Conservation (phyloP, 805 yeast species). For the Kurtzmaniella fragi region DNA sequence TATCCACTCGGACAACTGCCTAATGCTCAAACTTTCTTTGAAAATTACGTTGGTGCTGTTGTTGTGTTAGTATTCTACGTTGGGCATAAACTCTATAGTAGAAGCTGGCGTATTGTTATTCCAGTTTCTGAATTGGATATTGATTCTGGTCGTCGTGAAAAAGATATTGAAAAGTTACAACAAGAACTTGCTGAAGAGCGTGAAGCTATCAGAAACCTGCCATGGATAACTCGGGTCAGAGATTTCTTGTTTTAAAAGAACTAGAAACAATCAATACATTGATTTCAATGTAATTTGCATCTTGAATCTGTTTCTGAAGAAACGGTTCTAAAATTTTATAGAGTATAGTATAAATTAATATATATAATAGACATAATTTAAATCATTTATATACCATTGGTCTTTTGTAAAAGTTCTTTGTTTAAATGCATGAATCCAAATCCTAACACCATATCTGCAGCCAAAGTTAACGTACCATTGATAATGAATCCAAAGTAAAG, state of each 20-base stretch:
- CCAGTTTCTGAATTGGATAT: slow-evolving; percentile 52
- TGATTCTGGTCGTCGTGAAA: slow-evolving; percentile 55
- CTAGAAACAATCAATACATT: too few relatives aligned
- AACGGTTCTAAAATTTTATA: too few relatives aligned
- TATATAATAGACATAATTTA: too few relatives aligned
- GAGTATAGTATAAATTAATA: too few relatives aligned
- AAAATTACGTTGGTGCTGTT: slow-evolving; percentile 48
- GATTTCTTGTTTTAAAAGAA: slow-evolving; percentile 12
- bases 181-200: slow-evolving; percentile 46
- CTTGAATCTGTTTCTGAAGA: too few relatives aligned
- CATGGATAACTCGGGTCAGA: slow-evolving; percentile 18
- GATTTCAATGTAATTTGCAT: too few relatives aligned
- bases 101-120: slow-evolving; percentile 28
- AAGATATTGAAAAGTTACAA: slow-evolving; percentile 47
- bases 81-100: slow-evolving; percentile 45
- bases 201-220: slow-evolving; percentile 11
- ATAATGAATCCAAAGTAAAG: slow-evolving; percentile 51
- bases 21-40: slow-evolving; percentile 44
- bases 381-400: too few relatives aligned
- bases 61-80: slow-evolving; percentile 44
- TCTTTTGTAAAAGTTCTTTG: slow-evolving; percentile 15
- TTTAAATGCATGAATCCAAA: slow-evolving; percentile 40
- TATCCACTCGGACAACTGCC: slow-evolving; percentile 25
- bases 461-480: slow-evolving; percentile 45
- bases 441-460: slow-evolving; percentile 44